phyloP scores from a whole-genome alignment of 257 asterid species.

The Thymus mandschuricus region DNA sequence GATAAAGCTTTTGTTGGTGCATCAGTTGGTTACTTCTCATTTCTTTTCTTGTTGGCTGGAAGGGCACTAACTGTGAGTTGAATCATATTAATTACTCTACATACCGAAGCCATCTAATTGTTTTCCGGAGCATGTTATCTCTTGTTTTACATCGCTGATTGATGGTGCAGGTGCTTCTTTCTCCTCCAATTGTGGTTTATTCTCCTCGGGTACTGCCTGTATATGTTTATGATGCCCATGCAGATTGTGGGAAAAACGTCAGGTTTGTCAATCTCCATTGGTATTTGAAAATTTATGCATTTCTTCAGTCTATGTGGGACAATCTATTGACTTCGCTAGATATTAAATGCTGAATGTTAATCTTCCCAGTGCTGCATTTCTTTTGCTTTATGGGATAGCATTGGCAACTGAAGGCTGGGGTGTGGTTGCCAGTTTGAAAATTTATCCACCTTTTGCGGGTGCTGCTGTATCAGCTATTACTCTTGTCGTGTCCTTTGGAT shows the following conservation, averaged over 20 bases:
- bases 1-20: constrained; percentile 97
- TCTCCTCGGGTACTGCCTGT: constrained; percentile 99
- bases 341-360: constrained; percentile 21
- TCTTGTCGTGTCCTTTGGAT: constrained; percentile 97
- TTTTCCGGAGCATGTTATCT: background rate
- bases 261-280: constrained; percentile 59
- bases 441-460: constrained; percentile 97
- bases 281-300: constrained; percentile 14
- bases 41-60: constrained; percentile 95
- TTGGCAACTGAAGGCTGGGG: constrained; percentile 99
- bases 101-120: constrained; percentile 11
- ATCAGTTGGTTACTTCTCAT: constrained; percentile 97
- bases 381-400: constrained; percentile 92
- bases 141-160: constrained; percentile 21
- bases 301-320: constrained; percentile 15
- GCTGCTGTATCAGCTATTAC: constrained; percentile 98
- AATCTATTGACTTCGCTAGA: constrained; percentile 4
- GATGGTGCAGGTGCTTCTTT: constrained; percentile 83
- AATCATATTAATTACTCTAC: constrained; percentile 22
- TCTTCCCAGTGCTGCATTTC: constrained; percentile 84
- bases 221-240: constrained; percentile 99
- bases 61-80: constrained; percentile 96
- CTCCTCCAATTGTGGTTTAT: constrained; percentile 98
- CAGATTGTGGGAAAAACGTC: constrained; percentile 98
- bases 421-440: constrained; percentile 97